Evolutionary conservation across 1,284 basidiomycete species (phyloP), one percentile per base, ranked within the genome.

Genomic region (Pascua sp.): DNA sequence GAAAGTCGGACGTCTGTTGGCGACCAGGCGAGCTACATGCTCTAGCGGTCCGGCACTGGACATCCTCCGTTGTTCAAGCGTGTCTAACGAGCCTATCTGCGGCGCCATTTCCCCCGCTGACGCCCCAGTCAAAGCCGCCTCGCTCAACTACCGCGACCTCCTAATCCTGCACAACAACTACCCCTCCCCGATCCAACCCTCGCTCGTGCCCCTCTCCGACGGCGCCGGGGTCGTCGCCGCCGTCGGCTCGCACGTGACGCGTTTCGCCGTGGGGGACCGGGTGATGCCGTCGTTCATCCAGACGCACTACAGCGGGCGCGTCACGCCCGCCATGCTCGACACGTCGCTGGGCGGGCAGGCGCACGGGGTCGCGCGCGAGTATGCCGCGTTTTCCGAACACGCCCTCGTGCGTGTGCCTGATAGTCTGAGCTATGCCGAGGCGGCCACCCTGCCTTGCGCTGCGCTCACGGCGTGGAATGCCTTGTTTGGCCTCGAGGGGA

Each of bases 151-250:
- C 43, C 55, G 63, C 36, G 63, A 64, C 47, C 55, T 60, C 16
- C 40, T 42, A 12, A 47, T 55, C 32, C n/a, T 39, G 54, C 47
- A 51, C 54, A n/a, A n/a, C 45, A 49, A 50, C 10, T 64, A 62
- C 54, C 48, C 53, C 11, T 56, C 56, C 49, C 51, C 54, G 9
- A 37, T 55, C 43, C 49, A 48, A 49, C 54, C 53, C 39, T 12
- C 16, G 15, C 40, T 61, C 37, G 55, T 65, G 42, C 84, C 85
- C 1, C 77, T 80, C 67, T 86, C 85, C 7, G 86, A 87, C 63
- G 80, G 82, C 60, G 84, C 86, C 13, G 85, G 86, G 10, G 82
- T 85, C 65, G 77, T 87, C 48, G 71, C 84, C 42, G 77, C 80
- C 4, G 67, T 85, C 16, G 85, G 85, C 5, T 70, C 75, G 41